Evolutionary conservation across 1,284 basidiomycete genomes (phyloP), one percentile per base, ranked within the genome.

Genomic region (Hortiboletus rubellus): DNA sequence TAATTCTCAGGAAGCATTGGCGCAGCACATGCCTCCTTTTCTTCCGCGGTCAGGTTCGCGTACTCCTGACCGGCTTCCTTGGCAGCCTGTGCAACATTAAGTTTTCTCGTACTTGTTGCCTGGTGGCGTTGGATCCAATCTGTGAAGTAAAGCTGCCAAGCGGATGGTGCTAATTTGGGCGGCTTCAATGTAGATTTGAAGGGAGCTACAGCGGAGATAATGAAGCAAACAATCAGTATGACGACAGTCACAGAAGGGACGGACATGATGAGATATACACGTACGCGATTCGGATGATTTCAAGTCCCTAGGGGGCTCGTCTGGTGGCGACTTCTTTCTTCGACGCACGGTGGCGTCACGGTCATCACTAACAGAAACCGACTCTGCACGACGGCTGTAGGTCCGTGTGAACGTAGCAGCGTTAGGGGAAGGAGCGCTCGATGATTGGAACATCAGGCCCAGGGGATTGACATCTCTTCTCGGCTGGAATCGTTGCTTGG

Each of bases 121-220:
- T 95, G 94, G 73, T 94, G 92, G 68, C 87, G 85, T 73, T 91
- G 88, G 64, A 98, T 93, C 86, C 94, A 95, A 72, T 97, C 94
- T 40, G 93, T 94, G 74, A 98, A 97, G 77, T 94, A 98, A 52
- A 98, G 83, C 75, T 98, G 95, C 95, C 95, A 98, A 44, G 94
- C 93, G 7, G 93, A 96, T 7, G 92, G 94, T 14, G 95, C 92
- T 67, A 96, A 84, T 77, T 96, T 96, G 45, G 95, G 95, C 36
- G 92, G 94, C 58, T 89, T 88, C 57, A 97, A 80, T 30, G 82
- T 73, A 51, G 89, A 87, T 73, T 87, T 89, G 61, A 79, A 73
- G 50, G 83, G 85, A 69, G 74, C 79, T 80, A 69, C 10, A 49
- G 50, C 62, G 63, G 62, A 62, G 56, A 62, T 70, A 56, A 68